Base-by-base conservation (phyloP, 2,329 filamentous ascomycete species). In the Aspergillus piperis region DNA sequence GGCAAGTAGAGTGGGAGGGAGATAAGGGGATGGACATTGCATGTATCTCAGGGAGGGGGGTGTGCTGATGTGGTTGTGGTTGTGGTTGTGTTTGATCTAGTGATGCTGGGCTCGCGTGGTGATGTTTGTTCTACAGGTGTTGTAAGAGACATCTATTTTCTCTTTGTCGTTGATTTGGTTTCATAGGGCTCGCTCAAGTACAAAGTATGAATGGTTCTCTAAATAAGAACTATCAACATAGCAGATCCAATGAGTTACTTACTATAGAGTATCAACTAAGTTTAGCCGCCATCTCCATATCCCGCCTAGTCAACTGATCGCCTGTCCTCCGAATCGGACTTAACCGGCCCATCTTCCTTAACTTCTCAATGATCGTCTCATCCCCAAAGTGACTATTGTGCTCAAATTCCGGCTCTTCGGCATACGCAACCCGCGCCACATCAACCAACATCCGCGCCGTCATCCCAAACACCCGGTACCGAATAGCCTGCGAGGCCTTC, bases 391-490 rank as follows among this genome's bases (percentile, higher is more conserved):
- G 82, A 57, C 80, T 81, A 62, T 87, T 85, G 69, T 86, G 86
- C 79, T 96, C 91, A 74, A 96, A 96, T 72, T 92, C 89, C 3
- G 94, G 94, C 72, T 91, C 86, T 77, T 90, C 84, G 2, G 79
- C 89, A 73, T 95, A 98, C 19, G 93, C 94, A 17, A 96, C 83
- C 63, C 91, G 83, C 36, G 94, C 93, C 4, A 90, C 89, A 77
- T 98, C 94, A 5, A 97, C 91, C 57, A 97, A 75, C 57, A 98
- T 94, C 55, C 92, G 82, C 2, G 92, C 94, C 56, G 94, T 98
- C 91, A 98, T 94, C 15, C 94, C 94, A 85, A 93, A 97, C 4
- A 98, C 92, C 67, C 90, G 88, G 77, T 95, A 96, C 39, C 90
- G 82, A 44, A 78, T 78, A 48, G 83, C 66, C 8, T 74, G 70